These are phyloP conservation scores for Termitomyces sp. DNA, from an alignment of 768 basidiomycete species.

Conservation along the genomic window DNA sequence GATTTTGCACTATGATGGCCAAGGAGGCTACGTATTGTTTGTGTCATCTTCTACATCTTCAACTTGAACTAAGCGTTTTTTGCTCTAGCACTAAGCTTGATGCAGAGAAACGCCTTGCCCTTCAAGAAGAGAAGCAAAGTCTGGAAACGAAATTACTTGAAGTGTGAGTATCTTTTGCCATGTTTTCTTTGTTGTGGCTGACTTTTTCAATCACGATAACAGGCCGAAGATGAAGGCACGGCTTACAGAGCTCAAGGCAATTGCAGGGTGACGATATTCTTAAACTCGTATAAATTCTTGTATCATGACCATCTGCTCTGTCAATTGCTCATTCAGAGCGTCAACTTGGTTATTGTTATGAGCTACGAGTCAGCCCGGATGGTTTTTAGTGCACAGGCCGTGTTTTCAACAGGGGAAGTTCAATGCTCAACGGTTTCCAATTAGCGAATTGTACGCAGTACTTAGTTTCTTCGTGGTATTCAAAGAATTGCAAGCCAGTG, in stretches of 20 bases:
- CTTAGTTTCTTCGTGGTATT: too few relatives aligned
- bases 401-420: too few relatives aligned
- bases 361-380: too few relatives aligned
- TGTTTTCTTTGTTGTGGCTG: background rate
- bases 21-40: conserved; percentile 93
- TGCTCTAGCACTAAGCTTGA: conserved; percentile 75
- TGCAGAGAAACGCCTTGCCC: conserved; percentile 81
- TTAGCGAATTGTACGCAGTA: too few relatives aligned
- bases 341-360: too few relatives aligned
- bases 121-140: conserved; percentile 93
- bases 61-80: conserved; percentile 2
- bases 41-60: conserved; percentile 24
- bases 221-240: conserved; percentile 82
- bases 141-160: conserved; percentile 83
- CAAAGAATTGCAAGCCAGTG: too few relatives aligned
- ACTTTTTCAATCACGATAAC: conserved; percentile 3
- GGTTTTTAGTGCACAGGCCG: too few relatives aligned
- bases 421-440: too few relatives aligned
- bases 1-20: conserved; percentile 90
- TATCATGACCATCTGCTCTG: too few relatives aligned
- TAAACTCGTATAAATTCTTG: too few relatives aligned
- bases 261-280: conserved; percentile 15
- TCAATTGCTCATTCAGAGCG: too few relatives aligned
- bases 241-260: conserved; percentile 57
- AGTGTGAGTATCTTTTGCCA: conserved; percentile 52